A percentile compares a stretch with the other conserved stretches of the same genome.
Evolutionary conservation across 2,329 filamentous ascomycete genomes (phyloP).

Genomic region (Colletotrichum eremochloae): DNA sequence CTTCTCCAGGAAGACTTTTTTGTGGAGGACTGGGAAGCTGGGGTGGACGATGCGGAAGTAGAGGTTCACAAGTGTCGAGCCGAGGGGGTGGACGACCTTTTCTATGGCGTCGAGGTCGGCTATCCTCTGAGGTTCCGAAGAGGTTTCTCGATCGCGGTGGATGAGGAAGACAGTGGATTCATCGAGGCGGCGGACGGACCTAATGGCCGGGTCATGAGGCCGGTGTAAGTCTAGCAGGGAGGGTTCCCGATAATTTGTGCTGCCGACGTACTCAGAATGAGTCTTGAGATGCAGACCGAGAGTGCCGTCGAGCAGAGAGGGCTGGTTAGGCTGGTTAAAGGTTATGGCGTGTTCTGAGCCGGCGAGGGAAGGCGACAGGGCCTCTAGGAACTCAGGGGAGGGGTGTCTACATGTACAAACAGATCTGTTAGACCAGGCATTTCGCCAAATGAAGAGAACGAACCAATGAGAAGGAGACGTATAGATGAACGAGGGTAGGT

Average conservation of each 20-base stretch:
- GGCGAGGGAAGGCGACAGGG: constrained; percentile 38
- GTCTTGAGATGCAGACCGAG: constrained; percentile 70
- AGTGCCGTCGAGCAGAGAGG: constrained; percentile 55
- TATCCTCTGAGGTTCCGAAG: constrained; percentile 57
- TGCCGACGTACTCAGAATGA: constrained; percentile 71
- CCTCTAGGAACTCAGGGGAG: constrained; percentile 42
- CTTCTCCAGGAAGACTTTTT: constrained; percentile 73
- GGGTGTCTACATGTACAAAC: constrained; percentile 28
- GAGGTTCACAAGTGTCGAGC: constrained; percentile 72
- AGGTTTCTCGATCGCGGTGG: constrained; percentile 52
- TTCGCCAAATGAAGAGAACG: background rate
- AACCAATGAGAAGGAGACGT: constrained; percentile 1
- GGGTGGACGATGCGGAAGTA: constrained; percentile 76
- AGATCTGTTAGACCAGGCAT: constrained; percentile 17
- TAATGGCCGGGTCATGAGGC: constrained; percentile 58
- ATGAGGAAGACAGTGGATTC: constrained; percentile 54
- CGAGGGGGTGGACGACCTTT: constrained; percentile 72
- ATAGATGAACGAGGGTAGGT: background rate
- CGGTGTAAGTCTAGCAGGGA: constrained; percentile 68
- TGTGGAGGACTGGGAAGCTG: constrained; percentile 70
- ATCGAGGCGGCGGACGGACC: constrained; percentile 51
- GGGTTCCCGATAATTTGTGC: constrained; percentile 71
- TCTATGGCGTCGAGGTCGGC: constrained; percentile 67
- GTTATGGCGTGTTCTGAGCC: constrained; percentile 40
- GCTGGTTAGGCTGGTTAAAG: constrained; percentile 35